Conservation (phyloP, 2,329 filamentous ascomycete species). For the Diplodia seriata region DNA sequence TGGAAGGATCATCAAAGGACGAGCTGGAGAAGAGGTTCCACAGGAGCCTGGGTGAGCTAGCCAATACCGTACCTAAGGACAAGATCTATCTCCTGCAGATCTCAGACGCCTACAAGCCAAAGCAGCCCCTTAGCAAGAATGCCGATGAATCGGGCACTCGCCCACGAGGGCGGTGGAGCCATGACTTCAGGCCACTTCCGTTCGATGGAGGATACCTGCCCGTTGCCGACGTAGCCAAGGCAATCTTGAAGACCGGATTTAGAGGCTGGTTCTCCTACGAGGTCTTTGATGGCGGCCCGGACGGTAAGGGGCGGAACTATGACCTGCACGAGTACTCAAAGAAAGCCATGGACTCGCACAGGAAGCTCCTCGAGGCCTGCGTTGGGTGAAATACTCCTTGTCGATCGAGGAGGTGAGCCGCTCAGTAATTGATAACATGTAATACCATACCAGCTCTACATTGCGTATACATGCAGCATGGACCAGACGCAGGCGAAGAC, state of each 20-base stretch:
- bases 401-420: neutral
- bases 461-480: no score
- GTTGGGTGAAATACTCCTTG: neutral
- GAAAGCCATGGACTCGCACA: constrained; percentile 59
- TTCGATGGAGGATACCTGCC: constrained; percentile 76
- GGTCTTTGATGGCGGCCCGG: constrained; percentile 68
- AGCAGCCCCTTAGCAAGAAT: constrained; percentile 61
- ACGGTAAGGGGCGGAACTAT: constrained; percentile 61
- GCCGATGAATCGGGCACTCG: constrained; percentile 61
- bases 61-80: constrained; percentile 64
- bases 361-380: constrained; percentile 45
- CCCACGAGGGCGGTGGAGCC: constrained; percentile 73
- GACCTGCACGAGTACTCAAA: constrained; percentile 59
- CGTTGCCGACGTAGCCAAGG: constrained; percentile 67
- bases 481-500: no score
- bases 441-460: no score
- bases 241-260: constrained; percentile 72
- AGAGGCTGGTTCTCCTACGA: constrained; percentile 72
- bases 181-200: constrained; percentile 72
- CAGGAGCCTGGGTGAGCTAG: constrained; percentile 63
- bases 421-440: no score
- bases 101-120: constrained; percentile 73
- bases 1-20: constrained; percentile 56
- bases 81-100: constrained; percentile 80
- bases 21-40: constrained; percentile 61